Conservation (phyloP, 169 alveolate genomes). For the Plasmodium gonderi region DNA sequence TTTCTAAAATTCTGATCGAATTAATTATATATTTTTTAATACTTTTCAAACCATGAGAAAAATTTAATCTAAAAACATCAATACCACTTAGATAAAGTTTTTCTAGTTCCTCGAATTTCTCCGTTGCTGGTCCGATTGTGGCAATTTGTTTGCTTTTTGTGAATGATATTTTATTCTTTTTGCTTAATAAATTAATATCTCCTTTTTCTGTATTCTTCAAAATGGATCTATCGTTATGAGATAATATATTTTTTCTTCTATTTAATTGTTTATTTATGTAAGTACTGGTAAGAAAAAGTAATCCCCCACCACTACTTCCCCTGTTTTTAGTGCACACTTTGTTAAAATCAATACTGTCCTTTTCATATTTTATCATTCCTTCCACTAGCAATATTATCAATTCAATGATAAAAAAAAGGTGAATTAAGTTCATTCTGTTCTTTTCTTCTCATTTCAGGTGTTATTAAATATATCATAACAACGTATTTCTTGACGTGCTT, state of each 20-base stretch:
- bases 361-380: conserved; percentile 17
- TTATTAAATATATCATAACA: too few species aligned
- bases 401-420: conserved; percentile 4
- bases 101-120: conserved; percentile 75
- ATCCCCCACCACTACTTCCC: conserved; percentile 12
- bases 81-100: conserved; percentile 84
- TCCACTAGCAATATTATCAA: conserved; percentile 10
- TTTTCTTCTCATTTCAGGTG: neutral
- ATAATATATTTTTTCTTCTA: conserved; percentile 3
- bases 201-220: neutral
- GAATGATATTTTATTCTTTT: conserved; percentile 22
- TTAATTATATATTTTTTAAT: conserved; percentile 75
- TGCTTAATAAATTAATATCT: conserved; percentile 2
- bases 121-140: conserved; percentile 87
- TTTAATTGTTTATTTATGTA: conserved; percentile 43
- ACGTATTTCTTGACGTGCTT: too few species aligned
- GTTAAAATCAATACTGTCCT: neutral
- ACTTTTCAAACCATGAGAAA: conserved; percentile 84
- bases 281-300: conserved; percentile 20
- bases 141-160: conserved; percentile 85
- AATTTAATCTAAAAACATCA: conserved; percentile 86
- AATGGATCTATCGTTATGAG: neutral
- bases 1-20: conserved; percentile 80
- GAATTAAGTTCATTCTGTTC: conserved; percentile 30
- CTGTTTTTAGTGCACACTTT: conserved; percentile 7